Conservation (phyloP, 2,329 filamentous ascomycete genomes). For the Aspergillus persii region DNA sequence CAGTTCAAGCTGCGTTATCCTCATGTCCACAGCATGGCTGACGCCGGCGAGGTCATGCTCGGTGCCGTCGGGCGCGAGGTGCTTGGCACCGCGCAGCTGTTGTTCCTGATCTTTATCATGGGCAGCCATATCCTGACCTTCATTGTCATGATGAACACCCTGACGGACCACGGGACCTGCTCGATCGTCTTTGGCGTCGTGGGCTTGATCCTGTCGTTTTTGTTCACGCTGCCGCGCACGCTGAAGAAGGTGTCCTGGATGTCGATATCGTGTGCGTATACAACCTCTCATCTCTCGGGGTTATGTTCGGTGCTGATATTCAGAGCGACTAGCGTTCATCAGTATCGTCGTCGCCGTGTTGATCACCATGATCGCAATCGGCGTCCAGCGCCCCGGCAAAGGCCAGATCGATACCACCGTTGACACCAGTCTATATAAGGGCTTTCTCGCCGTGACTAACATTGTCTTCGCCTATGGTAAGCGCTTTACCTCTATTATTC, state of each 20-base stretch:
- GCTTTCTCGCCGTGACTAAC: conserved; percentile 59
- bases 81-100: conserved; percentile 57
- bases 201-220: conserved; percentile 55
- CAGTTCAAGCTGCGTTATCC: conserved; percentile 56
- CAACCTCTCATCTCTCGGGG: neutral
- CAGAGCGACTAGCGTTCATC: conserved; percentile 45
- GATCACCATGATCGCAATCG: conserved; percentile 64
- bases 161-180: conserved; percentile 59
- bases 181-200: conserved; percentile 59
- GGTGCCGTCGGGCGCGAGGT: conserved; percentile 61
- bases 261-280: conserved; percentile 48
- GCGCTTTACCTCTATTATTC: conserved; percentile 20
- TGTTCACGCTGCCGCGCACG: conserved; percentile 59
- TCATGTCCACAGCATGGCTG: conserved; percentile 62
- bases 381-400: conserved; percentile 44
- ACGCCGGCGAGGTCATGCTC: conserved; percentile 60
- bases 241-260: conserved; percentile 59
- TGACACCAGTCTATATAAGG: conserved; percentile 47
- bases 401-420: conserved; percentile 28
- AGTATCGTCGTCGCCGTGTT: conserved; percentile 62
- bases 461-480: conserved; percentile 65
- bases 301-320: neutral
- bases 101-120: conserved; percentile 65
- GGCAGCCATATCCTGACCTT: conserved; percentile 67
- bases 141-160: conserved; percentile 61